Evolutionary conservation across 495 filamentous ascomycete species (phyloP).

Genomic region (Neurospora cerealis): DNA sequence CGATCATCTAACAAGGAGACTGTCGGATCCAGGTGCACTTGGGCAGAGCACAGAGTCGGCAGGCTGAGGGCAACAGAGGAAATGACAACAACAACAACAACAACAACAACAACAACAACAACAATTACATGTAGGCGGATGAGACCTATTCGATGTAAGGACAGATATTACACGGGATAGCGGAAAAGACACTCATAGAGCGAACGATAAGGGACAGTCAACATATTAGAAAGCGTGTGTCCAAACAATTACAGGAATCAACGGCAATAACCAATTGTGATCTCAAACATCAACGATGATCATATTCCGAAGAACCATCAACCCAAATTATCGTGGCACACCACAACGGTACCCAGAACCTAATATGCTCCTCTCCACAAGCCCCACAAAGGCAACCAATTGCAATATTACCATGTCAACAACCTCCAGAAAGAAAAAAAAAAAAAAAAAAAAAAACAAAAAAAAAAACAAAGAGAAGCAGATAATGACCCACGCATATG

Average conservation of each 20-base stretch:
- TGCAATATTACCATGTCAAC: neutral
- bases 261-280: too few relatives aligned
- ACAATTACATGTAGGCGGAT: neutral
- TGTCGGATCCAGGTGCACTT: neutral
- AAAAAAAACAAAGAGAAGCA: neutral
- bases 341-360: neutral
- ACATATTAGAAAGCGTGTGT: rapidly evolving
- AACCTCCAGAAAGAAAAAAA: neutral
- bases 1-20: neutral
- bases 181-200: neutral
- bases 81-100: neutral
- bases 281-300: neutral
- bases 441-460: neutral
- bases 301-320: neutral
- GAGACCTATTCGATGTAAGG: neutral
- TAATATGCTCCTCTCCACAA: neutral
- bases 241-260: neutral
- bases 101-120: too few relatives aligned
- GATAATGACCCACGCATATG: neutral
- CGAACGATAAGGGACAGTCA: rapidly evolving
- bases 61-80: neutral
- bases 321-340: neutral
- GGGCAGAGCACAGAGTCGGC: neutral
- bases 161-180: neutral
- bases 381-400: neutral